A percentile compares a stretch with the other conserved stretches of the same genome.
phyloP scores from a whole-genome alignment of 257 asterid genomes.

The Lavandula angustifolia region DNA sequence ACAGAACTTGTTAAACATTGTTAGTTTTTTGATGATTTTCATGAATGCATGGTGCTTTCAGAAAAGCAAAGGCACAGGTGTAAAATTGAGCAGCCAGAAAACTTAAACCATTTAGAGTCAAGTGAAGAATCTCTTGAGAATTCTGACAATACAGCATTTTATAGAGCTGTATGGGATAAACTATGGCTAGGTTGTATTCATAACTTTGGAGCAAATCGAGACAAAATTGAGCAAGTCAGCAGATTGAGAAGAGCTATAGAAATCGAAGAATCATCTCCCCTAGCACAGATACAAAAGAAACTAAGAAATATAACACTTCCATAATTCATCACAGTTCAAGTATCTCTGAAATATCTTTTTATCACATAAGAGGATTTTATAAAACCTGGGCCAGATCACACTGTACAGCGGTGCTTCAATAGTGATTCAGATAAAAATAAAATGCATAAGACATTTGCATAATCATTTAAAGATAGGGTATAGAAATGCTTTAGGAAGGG shows the following conservation, averaged over 20 bases:
- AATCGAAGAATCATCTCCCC: background rate
- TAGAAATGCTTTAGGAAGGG: too few relatives aligned
- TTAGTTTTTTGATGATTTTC: background rate
- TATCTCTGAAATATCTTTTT: too few relatives aligned
- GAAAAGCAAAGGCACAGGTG: slow-evolving; percentile 10
- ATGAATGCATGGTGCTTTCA: slow-evolving; percentile 11
- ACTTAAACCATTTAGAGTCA: background rate
- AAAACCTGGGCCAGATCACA: too few relatives aligned
- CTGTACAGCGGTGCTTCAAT: too few relatives aligned
- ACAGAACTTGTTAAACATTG: slow-evolving; percentile 22
- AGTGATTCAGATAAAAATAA: too few relatives aligned
- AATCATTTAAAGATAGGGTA: too few relatives aligned
- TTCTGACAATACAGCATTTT: background rate
- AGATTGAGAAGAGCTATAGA: background rate
- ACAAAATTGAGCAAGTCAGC: slow-evolving; percentile 10
- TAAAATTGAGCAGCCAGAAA: slow-evolving; percentile 11
- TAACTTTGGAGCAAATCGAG: background rate
- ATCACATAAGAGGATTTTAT: background rate
- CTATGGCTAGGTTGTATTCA: background rate
- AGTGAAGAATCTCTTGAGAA: background rate
- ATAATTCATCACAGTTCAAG: background rate
- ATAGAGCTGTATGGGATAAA: background rate
- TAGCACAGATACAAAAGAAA: background rate
- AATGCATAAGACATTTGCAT: too few relatives aligned
- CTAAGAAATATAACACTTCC: background rate